Evolutionary conservation across 345 rosid species (phyloP), one percentile per base, ranked within the genome.

Genomic region (Populus simonii): DNA sequence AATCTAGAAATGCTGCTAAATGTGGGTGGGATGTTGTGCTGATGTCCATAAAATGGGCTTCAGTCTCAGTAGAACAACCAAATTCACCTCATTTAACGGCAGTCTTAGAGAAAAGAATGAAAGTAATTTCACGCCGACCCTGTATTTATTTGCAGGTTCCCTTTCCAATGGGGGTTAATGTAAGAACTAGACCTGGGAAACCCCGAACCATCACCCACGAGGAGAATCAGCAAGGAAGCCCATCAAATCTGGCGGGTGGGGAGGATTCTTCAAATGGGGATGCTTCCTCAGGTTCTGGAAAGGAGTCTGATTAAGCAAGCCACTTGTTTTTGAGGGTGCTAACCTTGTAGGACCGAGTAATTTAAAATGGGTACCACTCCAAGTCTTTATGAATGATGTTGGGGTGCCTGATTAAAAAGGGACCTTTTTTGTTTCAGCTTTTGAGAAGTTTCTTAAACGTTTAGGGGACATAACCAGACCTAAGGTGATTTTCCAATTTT

Each of bases 151-250:
- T 75, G 68, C 81, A 89, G 94, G 86, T 89, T 33, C 93, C 94
- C 23, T 91, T 89, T 72, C 93, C 94, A 41, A 80, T 86, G 86
- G 93, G 93, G 49, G 86, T 82, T 33, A 86, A 84, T 66, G 79
- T 86, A 75, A 85, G 92, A 81, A 80, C 84, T 12, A 85, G 90
- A 79, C 84, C 85, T 5, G 89, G 85, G 66, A 89, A 86, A 76
- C 71, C 86, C 69, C 80, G 80, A 67, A 62, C 78, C 18, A 59
- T 25, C 45, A 59, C 55, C 66, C 72, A 47, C 0, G 88, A 87
- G 39, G 89, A 85, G 77, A 82, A 59, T 71, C 74, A 77, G 73
- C 84, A 76, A 10, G 89, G 80, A 80, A 74, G 74, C 79, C 57
- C 74, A 5, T 62, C 82, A 13, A 66, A 75, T 72, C 65, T 66